Conservation (phyloP, 148 eudicot species). For the Beta vulgaris region DNA sequence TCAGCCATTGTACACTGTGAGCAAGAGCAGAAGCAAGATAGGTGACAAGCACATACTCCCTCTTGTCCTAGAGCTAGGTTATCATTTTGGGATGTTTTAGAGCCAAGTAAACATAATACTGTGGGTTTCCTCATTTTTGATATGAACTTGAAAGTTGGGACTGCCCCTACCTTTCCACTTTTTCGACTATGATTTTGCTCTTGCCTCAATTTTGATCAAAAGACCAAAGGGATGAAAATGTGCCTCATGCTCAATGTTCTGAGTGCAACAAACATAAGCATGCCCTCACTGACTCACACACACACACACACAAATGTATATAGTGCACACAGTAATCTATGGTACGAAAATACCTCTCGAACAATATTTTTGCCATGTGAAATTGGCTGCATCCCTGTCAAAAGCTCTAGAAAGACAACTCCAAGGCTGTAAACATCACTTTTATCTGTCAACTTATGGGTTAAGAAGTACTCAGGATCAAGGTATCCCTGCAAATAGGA, state of each 20-base stretch:
- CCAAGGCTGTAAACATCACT: slow-evolving; percentile 86
- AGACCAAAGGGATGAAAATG: background rate
- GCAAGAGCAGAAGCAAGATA: too few species aligned
- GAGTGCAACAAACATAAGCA: background rate
- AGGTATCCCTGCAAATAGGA: slow-evolving; percentile 59
- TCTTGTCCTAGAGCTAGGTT: too few species aligned
- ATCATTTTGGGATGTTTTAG: too few species aligned
- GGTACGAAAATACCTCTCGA: slow-evolving; percentile 45
- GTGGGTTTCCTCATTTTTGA: background rate
- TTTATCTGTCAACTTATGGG: slow-evolving; percentile 69
- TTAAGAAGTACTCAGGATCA: slow-evolving; percentile 76
- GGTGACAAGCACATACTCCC: background rate
- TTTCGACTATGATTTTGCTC: too few species aligned
- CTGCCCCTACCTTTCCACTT: too few species aligned
- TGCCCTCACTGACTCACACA: background rate
- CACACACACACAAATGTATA: background rate
- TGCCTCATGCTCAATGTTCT: background rate
- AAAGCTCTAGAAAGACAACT: slow-evolving; percentile 62
- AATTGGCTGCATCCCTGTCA: slow-evolving; percentile 75
- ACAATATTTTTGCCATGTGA: slow-evolving; percentile 69
- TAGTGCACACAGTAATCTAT: background rate
- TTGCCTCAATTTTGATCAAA: too few species aligned
- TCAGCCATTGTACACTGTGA: too few species aligned
- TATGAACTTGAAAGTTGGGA: too few species aligned
- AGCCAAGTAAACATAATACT: background rate